Base-by-base conservation (phyloP, 805 yeast species). In the Monosporozyma servazzii region DNA sequence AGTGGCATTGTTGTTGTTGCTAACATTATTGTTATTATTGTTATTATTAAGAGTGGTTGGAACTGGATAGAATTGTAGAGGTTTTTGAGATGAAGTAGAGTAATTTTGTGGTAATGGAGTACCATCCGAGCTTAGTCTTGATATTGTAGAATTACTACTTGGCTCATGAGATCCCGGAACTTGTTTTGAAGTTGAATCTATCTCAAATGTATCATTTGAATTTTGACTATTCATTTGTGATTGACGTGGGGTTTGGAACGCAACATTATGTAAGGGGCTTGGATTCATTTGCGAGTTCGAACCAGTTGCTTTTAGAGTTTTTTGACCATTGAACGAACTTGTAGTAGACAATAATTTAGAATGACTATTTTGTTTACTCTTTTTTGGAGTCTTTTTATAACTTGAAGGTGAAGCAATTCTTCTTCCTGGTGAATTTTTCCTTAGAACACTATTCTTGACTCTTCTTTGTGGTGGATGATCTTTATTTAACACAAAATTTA, bases 401-500 rank as follows among this genome's bases (percentile, higher is more conserved):
- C 68, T 62, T 10, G 70, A 66, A 3, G 70, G 70, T 1, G 70
- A 66, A 21, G 65, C 52, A 10, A 65, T 65, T 47, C 61, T 63
- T 37, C 64, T 62, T 37, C 63, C 65, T 15, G 69, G 69, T 18
- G 68, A 61, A 37, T 60, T 56, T 54, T 64, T 65, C 48, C 67
- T 53, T 54, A 63, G 50, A 9, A 63, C 56, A 52, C 68, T 65
- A 47, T 66, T 61, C 54, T 74, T 73, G 15, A 70, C 58, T 61
- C 74, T 71, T 53, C 69, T 71, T 31, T 68, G 64, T 4, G 78
- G 67, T 3, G 78, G 77, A 39, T 73, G 70, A 60, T 66, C 71
- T 52, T 70, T 74, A 60, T 68, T 77, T 56, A 77, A 76, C 59
- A 62, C 75, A 58, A 79, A 84, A 47, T 76, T 76, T 48, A 85